Conservation (phyloP, 148 eudicot genomes). For the Chenopodium album region DNA sequence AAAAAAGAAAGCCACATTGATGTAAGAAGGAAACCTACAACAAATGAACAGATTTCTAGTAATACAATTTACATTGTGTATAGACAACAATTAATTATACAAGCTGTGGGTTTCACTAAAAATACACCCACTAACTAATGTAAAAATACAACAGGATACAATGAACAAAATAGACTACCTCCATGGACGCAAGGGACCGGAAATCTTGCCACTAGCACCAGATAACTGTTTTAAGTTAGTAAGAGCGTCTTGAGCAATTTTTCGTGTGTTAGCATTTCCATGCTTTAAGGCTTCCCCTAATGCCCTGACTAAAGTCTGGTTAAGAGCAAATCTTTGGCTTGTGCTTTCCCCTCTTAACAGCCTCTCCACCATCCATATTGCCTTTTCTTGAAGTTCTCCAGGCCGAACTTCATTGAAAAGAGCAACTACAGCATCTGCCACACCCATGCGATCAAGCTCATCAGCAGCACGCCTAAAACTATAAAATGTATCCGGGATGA, state of each 20-base stretch:
- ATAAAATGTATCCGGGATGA: slow-evolving; percentile 32
- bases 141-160: slow-evolving; percentile 11
- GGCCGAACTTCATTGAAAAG: slow-evolving; percentile 52
- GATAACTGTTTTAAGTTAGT: slow-evolving; percentile 61
- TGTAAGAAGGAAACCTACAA: slow-evolving; percentile 5
- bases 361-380: slow-evolving; percentile 54
- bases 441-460: slow-evolving; percentile 52
- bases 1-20: background rate
- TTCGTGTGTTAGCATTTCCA: slow-evolving; percentile 49
- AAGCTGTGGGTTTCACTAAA: slow-evolving; percentile 19
- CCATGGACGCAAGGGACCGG: slow-evolving; percentile 36
- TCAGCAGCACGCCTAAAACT: slow-evolving; percentile 42
- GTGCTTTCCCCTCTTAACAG: slow-evolving; percentile 47
- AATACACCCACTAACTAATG: slow-evolving; percentile 24
- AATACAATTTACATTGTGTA: slow-evolving; percentile 22
- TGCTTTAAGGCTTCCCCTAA: slow-evolving; percentile 62
- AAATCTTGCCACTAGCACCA: slow-evolving; percentile 52
- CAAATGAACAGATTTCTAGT: background rate
- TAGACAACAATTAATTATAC: slow-evolving; percentile 14
- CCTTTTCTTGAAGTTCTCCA: slow-evolving; percentile 67
- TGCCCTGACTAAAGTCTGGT: slow-evolving; percentile 56
- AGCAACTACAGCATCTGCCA: slow-evolving; percentile 40
- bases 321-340: slow-evolving; percentile 36
- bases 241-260: slow-evolving; percentile 59
- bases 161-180: slow-evolving; percentile 27